Base-by-base conservation (phyloP, 1,284 basidiomycete genomes). In the Ustilago vetiveriae region DNA sequence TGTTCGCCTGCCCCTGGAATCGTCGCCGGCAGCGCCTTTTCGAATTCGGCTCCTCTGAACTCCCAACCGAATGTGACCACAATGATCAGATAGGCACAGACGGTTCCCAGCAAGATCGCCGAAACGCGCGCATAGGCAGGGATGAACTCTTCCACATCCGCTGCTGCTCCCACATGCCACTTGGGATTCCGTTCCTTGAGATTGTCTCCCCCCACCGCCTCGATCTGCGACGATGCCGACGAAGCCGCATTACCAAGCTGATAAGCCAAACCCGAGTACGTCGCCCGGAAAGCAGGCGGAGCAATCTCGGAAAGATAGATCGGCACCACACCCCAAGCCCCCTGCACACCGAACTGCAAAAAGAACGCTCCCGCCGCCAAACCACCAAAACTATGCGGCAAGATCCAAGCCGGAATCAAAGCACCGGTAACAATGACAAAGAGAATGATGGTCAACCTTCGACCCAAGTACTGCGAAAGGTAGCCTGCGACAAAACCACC, bases 221-320 rank as follows among this genome's bases (percentile, higher is more conserved):
- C 94, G 73, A 98, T 95, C 81, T 96, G 92, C 0, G 92, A 88
- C 4, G 91, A 90, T 0, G 92, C 91, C 0, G 90, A 88, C 0
- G 90, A 92, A 8, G 94, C 88, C 90, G 95, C 95, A 74, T 83
- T 84, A 55, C 83, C 83, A 35, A 82, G 69, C 56, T 96, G 94
- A 84, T 95, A 98, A 0, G 91, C 89, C 0, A 95, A 87, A 69
- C 94, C 94, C 19, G 90, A 90, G 86, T 95, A 97, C 0, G 92
- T 91, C 8, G 93, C 92, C 50, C 94, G 87, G 87, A 96, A 98
- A 0, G 92, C 92, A 0, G 93, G 89, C 0, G 94, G 92, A 0
- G 91, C 90, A 83, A 94, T 89, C 83, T 98, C 95, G 3, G 89
- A 87, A n/a, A 96, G 85, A 81, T 90, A 89, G 75, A 93, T 91